Evolutionary conservation across 176 grass and related monocot genomes (phyloP).

Genomic region (Oryza longistaminata): DNA sequence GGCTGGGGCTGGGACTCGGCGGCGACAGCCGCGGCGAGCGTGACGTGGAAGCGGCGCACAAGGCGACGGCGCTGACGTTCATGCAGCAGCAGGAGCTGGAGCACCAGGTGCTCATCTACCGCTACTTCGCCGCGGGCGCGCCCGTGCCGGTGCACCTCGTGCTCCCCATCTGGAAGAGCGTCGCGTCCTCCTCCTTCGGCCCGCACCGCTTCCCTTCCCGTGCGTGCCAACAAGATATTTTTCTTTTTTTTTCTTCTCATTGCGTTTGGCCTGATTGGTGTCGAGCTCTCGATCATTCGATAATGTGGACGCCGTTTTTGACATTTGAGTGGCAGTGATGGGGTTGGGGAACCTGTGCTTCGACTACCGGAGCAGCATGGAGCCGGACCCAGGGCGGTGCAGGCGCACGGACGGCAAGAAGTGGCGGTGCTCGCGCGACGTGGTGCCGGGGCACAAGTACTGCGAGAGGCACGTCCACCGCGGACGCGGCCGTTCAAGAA

Average conservation of each 20-base stretch:
- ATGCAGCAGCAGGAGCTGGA: conserved; percentile 99
- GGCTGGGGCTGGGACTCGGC: conserved; percentile 59
- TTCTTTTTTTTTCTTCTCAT: not conserved
- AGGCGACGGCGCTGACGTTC: conserved; percentile 67
- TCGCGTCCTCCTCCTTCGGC: conserved; percentile 82
- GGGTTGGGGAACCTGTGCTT: conserved; percentile 88
- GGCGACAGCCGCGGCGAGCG: conserved; percentile 20
- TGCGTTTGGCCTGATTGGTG: not conserved
- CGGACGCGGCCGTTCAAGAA: conserved; percentile 99
- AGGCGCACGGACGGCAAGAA: conserved; percentile 96
- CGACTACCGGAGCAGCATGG: conserved; percentile 95
- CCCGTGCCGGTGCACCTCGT: conserved; percentile 93
- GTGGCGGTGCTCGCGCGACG: conserved; percentile 97
- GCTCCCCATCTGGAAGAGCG: conserved; percentile 98
- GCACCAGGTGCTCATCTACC: conserved; percentile 98
- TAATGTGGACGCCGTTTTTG: not conserved
- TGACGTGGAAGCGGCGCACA: not conserved
- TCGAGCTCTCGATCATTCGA: not conserved
- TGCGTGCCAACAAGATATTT: conserved; percentile 16
- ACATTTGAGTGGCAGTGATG: conserved; percentile 52
- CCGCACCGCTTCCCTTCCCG: conserved; percentile 76
- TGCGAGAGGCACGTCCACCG: conserved; percentile 98
- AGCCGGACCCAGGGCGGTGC: conserved; percentile 94
- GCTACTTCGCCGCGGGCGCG: conserved; percentile 86
- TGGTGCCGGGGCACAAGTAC: conserved; percentile 92